A percentile compares a stretch with the other conserved stretches of the same genome.
phyloP scores from a whole-genome alignment of 257 asterid genomes.

The Catharanthus roseus region DNA sequence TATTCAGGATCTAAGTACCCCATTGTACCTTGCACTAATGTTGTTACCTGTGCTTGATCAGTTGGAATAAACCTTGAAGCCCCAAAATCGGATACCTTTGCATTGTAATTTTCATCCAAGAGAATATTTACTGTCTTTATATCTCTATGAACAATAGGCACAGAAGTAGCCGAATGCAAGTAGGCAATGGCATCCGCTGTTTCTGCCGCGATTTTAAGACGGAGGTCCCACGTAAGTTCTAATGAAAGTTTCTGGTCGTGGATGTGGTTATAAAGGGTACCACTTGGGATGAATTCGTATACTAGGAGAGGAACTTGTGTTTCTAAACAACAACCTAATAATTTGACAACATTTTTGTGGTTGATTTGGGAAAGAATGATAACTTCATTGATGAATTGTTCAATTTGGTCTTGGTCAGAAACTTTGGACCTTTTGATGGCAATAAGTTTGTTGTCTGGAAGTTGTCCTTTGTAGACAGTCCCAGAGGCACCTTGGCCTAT shows the following conservation, averaged over 20 bases:
- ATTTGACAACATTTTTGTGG: neutral
- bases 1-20: neutral
- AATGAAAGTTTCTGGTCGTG: neutral
- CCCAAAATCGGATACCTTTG: neutral
- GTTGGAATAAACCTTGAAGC: neutral
- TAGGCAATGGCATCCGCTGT: neutral
- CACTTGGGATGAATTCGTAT: neutral
- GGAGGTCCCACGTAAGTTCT: neutral
- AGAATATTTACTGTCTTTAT: neutral
- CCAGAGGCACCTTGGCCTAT: neutral
- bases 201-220: neutral
- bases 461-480: neutral
- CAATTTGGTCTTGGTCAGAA: neutral
- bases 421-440: neutral
- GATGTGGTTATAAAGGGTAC: neutral
- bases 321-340: neutral
- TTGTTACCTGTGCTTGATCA: neutral
- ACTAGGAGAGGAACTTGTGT: neutral
- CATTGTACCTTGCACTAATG: neutral
- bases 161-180: neutral
- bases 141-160: neutral
- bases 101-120: neutral
- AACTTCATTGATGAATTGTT: neutral
- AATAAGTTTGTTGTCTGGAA: neutral
- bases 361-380: neutral